Evolutionary conservation across 495 filamentous ascomycete species (phyloP).

Genomic region (Hypoxylon trugodes): DNA sequence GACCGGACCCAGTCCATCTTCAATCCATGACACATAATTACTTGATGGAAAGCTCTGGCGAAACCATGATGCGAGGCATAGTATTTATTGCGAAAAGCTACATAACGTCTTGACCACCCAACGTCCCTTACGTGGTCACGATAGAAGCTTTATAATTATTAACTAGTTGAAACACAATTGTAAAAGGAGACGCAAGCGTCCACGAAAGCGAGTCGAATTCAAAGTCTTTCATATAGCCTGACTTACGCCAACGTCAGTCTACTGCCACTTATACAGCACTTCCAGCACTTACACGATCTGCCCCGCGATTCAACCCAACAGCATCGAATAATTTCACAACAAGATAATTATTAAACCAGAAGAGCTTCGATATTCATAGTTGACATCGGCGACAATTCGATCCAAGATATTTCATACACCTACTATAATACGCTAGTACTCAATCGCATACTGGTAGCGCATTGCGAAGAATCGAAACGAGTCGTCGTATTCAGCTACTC

Average conservation of each 20-base stretch:
- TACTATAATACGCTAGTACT: too few species aligned
- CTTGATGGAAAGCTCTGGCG: conserved; percentile 54
- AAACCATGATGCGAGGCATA: conserved; percentile 36
- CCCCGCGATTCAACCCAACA: neutral
- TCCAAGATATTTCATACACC: too few species aligned
- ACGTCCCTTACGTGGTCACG: conserved; percentile 28
- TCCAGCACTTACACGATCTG: conserved; percentile 18
- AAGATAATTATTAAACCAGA: neutral
- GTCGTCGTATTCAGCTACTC: too few species aligned
- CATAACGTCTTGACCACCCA: conserved; percentile 28
- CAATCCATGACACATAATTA: conserved; percentile 62
- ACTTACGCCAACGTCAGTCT: neutral
- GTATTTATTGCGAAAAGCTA: conserved; percentile 34
- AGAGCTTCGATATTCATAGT: neutral
- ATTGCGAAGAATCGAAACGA: too few species aligned
- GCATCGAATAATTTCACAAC: neutral
- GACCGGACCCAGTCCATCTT: conserved; percentile 20
- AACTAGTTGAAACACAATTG: conserved; percentile 23
- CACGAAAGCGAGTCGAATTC: neutral
- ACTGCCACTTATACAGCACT: conserved; percentile 1
- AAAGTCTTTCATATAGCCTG: neutral
- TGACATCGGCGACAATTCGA: neutral
- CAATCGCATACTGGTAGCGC: too few species aligned
- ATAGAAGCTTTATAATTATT: conserved; percentile 31
- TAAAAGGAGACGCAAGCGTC: conserved; percentile 30